Evolutionary conservation across 177 flowering plant genomes (phyloP), one percentile per base, ranked within the genome.

Genomic region (Tripterygium wilfordii): DNA sequence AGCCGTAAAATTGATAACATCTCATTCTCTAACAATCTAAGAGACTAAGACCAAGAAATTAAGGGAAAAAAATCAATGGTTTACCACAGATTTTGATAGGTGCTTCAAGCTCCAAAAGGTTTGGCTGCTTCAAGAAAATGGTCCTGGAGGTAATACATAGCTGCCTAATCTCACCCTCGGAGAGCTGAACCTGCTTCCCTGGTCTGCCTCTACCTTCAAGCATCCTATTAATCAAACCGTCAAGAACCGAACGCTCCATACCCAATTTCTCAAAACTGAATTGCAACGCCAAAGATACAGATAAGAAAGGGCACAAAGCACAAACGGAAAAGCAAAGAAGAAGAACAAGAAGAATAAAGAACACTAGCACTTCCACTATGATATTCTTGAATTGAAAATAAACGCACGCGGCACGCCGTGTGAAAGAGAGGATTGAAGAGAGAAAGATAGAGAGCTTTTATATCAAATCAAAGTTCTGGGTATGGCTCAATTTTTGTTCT

Each of bases 41-140:
- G n/a, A n/a, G n/a, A n/a, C n/a, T n/a, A n/a, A n/a, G n/a, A n/a
- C n/a, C n/a, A n/a, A n/a, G n/a, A n/a, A n/a, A n/a, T n/a, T n/a
- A n/a, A n/a, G n/a, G n/a, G n/a, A n/a, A n/a, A n/a, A n/a, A n/a
- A n/a, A n/a, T n/a, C n/a, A n/a, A n/a, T n/a, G n/a, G n/a, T n/a
- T 3, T 38, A 38, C 95, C 91, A 47, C 95, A 86, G 48, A 86
- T 79, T 59, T 86, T 83, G 51, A 86, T 72, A 53, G 95, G 95
- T 0, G 95, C 88, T 62, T 81, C 78, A 40, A 86, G 82, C 47
- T 86, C 86, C 53, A 86, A 69, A n/a, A 86, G 71, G 70, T 74
- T 79, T 16, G 95, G 91, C 57, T 86, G 95, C 38, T 57, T 68
- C 68, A 76, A 57, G 71, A 86, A 86, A 56, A 83, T 70, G n/a